phyloP scores from a whole-genome alignment of 2,329 filamentous ascomycete genomes.

The Monosporascus sp. region DNA sequence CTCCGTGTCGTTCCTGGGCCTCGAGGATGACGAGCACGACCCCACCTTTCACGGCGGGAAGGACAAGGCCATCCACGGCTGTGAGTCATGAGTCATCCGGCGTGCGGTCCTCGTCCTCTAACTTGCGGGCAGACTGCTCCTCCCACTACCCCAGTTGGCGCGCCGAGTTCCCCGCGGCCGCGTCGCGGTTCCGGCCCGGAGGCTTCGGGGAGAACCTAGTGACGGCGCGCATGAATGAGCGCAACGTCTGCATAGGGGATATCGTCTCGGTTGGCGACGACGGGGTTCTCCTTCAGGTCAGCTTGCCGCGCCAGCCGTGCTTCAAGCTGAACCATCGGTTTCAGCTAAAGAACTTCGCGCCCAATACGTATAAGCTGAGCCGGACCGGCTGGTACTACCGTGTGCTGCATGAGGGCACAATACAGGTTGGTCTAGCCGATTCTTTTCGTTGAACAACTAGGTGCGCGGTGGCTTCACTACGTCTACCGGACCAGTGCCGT shows the following conservation, averaged over 20 bases:
- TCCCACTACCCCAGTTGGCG: conserved; percentile 54
- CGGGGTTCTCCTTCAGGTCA: conserved; percentile 50
- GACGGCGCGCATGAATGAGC: conserved; percentile 52
- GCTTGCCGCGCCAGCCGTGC: conserved; percentile 58
- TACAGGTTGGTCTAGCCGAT: conserved; percentile 26
- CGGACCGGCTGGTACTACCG: conserved; percentile 64
- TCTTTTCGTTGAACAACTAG: background rate
- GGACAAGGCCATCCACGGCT: conserved; percentile 59
- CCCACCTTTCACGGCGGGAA: conserved; percentile 54
- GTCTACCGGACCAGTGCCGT: background rate
- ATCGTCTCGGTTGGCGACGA: conserved; percentile 36
- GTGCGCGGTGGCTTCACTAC: background rate
- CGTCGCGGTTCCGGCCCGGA: conserved; percentile 47
- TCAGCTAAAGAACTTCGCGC: conserved; percentile 55
- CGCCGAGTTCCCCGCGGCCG: conserved; percentile 44
- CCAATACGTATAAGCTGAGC: conserved; percentile 47
- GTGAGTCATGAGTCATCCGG: conserved; percentile 28
- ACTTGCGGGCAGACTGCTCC: conserved; percentile 44
- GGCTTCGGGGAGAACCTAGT: conserved; percentile 63
- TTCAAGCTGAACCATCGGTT: conserved; percentile 67
- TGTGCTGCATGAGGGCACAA: conserved; percentile 48
- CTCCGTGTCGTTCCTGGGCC: conserved; percentile 41
- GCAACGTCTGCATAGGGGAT: conserved; percentile 61
- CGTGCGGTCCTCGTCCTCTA: background rate
- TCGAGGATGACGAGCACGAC: conserved; percentile 57